These are phyloP conservation scores for Candida pseudoviswanathii DNA, from an alignment of 1,139 yeast genomes.

Conservation along the genomic window DNA sequence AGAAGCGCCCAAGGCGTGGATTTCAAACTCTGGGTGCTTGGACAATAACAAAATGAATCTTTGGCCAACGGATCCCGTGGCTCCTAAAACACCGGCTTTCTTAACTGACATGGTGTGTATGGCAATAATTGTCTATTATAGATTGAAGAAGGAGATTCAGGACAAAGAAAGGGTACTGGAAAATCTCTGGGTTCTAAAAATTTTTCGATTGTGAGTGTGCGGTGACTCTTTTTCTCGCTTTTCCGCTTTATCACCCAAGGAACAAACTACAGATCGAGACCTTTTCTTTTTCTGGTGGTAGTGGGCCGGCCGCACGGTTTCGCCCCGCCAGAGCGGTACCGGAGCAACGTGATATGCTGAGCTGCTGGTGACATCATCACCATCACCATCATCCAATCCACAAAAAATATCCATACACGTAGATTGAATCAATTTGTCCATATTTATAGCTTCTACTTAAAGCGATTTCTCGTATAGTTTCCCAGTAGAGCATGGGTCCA, in stretches of 20 bases:
- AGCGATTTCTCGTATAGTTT: not conserved
- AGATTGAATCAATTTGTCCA: not conserved
- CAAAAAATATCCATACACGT: not conserved
- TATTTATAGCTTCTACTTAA: not conserved
- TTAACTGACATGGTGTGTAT: constrained; percentile 26
- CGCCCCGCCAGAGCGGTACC: not conserved
- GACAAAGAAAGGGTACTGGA: not conserved
- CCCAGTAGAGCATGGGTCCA: not conserved
- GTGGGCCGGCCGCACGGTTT: no score
- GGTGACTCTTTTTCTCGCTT: not conserved
- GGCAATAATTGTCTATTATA: not conserved
- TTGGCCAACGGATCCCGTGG: constrained; percentile 98
- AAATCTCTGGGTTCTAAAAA: not conserved
- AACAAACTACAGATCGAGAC: not conserved
- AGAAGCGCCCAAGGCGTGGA: constrained; percentile 89
- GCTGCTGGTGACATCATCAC: no score
- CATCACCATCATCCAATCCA: not conserved
- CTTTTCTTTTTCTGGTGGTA: not conserved
- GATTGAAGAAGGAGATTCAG: not conserved
- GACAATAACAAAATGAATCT: constrained; percentile 84
- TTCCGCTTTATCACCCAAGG: not conserved
- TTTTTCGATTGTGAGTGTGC: not conserved
- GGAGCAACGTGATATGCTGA: not conserved
- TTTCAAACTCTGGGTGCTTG: constrained; percentile 86
- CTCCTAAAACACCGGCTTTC: constrained; percentile 91